Conservation (phyloP, 2,329 filamentous ascomycete species). For the Hortaea werneckii region DNA sequence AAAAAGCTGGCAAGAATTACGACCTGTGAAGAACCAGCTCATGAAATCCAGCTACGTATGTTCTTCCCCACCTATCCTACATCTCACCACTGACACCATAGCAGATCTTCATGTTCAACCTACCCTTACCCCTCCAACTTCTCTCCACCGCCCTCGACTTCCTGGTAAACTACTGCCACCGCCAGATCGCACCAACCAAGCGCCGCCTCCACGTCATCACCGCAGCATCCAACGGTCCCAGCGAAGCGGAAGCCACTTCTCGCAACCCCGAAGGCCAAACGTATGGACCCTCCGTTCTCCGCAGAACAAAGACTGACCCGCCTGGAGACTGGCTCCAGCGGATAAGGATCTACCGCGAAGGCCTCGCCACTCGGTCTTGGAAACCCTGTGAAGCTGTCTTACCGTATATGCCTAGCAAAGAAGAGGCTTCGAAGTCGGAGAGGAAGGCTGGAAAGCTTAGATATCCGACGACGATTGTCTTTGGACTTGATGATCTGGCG, state of each 20-base stretch:
- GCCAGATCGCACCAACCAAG: not conserved
- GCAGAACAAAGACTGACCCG: constrained; percentile 27
- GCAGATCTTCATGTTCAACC: constrained; percentile 41
- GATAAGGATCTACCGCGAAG: constrained; percentile 45
- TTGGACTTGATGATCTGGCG: constrained; percentile 43
- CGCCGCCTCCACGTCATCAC: not conserved
- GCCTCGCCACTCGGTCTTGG: constrained; percentile 37
- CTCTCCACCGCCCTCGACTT: not conserved
- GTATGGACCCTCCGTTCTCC: constrained; percentile 7
- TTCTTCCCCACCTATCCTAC: not conserved
- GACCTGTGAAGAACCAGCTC: constrained; percentile 38
- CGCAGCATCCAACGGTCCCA: constrained; percentile 25
- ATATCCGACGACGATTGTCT: constrained; percentile 44
- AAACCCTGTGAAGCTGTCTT: constrained; percentile 31
- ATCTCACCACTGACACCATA: not conserved
- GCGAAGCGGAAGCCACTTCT: constrained; percentile 34
- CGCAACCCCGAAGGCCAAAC: constrained; percentile 14
- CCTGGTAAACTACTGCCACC: not conserved
- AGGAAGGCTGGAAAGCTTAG: constrained; percentile 26
- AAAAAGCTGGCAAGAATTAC: constrained; percentile 1
- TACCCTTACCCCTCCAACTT: constrained; percentile 33
- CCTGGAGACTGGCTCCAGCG: constrained; percentile 41
- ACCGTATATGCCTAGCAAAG: constrained; percentile 35
- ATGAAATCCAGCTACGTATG: constrained; percentile 39
- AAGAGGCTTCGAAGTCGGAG: constrained; percentile 24